Evolutionary conservation across 371 early-diverging fungal species (phyloP).

Genomic region (Syncephalis fuscata): DNA sequence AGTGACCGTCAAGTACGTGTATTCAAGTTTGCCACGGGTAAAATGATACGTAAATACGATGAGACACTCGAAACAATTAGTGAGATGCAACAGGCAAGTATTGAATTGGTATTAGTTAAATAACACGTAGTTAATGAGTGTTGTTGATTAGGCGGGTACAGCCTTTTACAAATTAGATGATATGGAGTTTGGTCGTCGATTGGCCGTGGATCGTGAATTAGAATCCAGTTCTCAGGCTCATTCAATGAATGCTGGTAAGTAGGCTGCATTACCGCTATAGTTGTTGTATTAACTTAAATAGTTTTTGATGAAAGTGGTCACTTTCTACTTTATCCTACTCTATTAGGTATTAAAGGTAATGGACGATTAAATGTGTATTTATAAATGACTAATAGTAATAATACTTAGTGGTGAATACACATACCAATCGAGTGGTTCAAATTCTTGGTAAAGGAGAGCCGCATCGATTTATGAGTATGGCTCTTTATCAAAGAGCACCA

Average conservation of each 20-base stretch:
- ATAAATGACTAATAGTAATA: neutral
- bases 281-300: conserved; percentile 8
- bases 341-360: conserved; percentile 73
- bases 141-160: conserved; percentile 38
- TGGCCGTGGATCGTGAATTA: conserved; percentile 80
- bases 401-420: conserved; percentile 46
- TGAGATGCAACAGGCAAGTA: conserved; percentile 65
- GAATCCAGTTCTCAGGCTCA: conserved; percentile 48
- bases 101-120: neutral
- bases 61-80: conserved; percentile 66
- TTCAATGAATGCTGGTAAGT: conserved; percentile 52
- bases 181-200: conserved; percentile 92
- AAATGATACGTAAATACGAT: conserved; percentile 77
- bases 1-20: conserved; percentile 76
- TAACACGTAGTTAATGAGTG: neutral
- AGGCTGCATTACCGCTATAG: no score
- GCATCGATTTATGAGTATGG: conserved; percentile 75
- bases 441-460: conserved; percentile 83
- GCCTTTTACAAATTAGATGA: conserved; percentile 67
- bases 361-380: conserved; percentile 10
- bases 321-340: conserved; percentile 76
- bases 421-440: conserved; percentile 63
- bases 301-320: conserved; percentile 87
- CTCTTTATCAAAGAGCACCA: conserved; percentile 80
- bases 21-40: conserved; percentile 69